Evolutionary conservation across 768 basidiomycete genomes (phyloP), one percentile per base, ranked within the genome.

Genomic region (Podaxis mareebaensis): DNA sequence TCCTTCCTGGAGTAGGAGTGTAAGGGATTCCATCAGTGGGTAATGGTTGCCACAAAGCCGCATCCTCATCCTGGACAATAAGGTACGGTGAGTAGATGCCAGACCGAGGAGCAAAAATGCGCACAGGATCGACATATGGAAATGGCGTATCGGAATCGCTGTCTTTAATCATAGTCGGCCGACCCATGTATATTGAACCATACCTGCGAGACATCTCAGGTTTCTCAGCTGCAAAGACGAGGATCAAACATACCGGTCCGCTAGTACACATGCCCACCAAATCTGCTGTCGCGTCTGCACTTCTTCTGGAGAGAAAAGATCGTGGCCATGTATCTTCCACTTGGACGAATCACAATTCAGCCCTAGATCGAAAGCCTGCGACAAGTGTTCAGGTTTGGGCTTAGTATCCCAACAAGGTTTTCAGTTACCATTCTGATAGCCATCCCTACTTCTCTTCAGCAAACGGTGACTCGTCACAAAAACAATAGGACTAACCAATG

Each of bases 181-280:
- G 86, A 33, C 89, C 90, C 83, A 92, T 87, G 74, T 90, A 93
- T 36, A 89, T 79, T 24, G 89, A 89, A 3, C 86, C 85, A 72
- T 89, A 85, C 71, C 90, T 68, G 53, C 10, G n/a, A 8, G 22
- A 51, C 12, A 28, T 38, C 13, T 53, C 12, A 13, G 39, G 54
- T 3, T 33, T 1, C 46, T 53, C 17, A 55, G 3, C 38, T 24
- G 4, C 39, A 15, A 11, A 30, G 44, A 28, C 17, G 38, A 20
- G 28, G 49, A n/a, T 28, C 33, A 24, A 28, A 61, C 82, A 36
- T 66, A 91, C 90, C 88, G 83, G 68, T 93, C 90, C 48, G 85
- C 84, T 48, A 88, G 76, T 67, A 84, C 83, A 70, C 90, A 92
- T 15, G 82, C 79, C 89, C 90, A 92, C 91, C 91, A 93, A 48